These are phyloP conservation scores for Russula sp. DNA, from an alignment of 768 basidiomycete species.

Conservation along the genomic window DNA sequence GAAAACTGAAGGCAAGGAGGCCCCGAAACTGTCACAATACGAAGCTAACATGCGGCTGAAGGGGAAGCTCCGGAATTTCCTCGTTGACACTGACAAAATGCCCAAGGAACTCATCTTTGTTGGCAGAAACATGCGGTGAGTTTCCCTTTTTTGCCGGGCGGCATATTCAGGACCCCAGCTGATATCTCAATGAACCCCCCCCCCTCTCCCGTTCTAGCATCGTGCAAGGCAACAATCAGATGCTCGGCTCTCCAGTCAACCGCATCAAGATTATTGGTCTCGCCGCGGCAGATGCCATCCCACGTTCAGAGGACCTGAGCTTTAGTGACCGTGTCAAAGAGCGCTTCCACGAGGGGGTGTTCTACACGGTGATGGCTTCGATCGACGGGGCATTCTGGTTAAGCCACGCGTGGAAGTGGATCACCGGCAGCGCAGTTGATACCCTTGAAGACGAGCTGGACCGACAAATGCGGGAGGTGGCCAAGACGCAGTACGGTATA, in stretches of 20 bases:
- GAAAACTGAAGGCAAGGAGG: no score
- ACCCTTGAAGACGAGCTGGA: conserved; percentile 16
- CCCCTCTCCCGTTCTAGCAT: conserved; percentile 25
- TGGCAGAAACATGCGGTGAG: conserved; percentile 26
- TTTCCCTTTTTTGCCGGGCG: conserved; percentile 5
- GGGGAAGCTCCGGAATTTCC: no score
- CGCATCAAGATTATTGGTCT: conserved; percentile 85
- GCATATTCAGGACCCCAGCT: no score
- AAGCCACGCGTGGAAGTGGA: conserved; percentile 11
- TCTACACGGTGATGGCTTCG: conserved; percentile 55
- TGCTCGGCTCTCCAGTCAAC: conserved; percentile 81
- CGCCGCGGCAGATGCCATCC: conserved; percentile 69
- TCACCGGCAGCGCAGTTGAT: background rate
- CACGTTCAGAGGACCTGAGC: conserved; percentile 29
- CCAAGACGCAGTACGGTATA: conserved; percentile 18
- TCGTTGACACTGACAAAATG: no score
- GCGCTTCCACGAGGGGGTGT: conserved; percentile 55
- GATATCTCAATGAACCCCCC: no score
- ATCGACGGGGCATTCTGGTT: conserved; percentile 71
- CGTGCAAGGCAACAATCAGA: conserved; percentile 64
- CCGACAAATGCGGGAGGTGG: conserved; percentile 15
- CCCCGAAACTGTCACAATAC: no score
- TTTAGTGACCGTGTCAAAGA: conserved; percentile 42
- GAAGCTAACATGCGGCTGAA: no score
- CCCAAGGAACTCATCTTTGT: no score